These are phyloP conservation scores for Hanseniaspora guilliermondii DNA, from an alignment of 805 yeast species.

Conservation along the genomic window DNA sequence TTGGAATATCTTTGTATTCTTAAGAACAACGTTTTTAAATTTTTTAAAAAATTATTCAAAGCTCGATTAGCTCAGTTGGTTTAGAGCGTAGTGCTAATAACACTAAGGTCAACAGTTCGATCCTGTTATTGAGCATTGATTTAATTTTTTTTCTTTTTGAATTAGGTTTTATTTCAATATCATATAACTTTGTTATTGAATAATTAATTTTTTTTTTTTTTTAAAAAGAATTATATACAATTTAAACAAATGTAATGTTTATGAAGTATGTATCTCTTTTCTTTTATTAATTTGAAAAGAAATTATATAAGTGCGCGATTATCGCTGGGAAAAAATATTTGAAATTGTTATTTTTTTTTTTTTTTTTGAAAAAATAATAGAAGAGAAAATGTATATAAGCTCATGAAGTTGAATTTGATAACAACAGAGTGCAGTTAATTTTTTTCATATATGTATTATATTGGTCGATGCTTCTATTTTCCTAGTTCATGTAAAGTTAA, in stretches of 20 bases:
- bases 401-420: too few relatives aligned
- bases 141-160: not conserved
- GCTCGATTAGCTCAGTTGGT: slow-evolving; percentile 15
- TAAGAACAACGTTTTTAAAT: too few relatives aligned
- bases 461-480: too few relatives aligned
- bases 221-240: too few relatives aligned
- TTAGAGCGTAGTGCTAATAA: slow-evolving; percentile 15
- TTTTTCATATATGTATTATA: too few relatives aligned
- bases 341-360: not conserved
- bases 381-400: not conserved
- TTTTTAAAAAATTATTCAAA: not conserved
- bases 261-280: not conserved
- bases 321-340: not conserved
- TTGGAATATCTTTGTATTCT: too few relatives aligned
- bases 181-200: too few relatives aligned
- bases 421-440: too few relatives aligned
- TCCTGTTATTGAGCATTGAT: slow-evolving; percentile 13
- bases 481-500: too few relatives aligned
- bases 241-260: not conserved
- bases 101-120: slow-evolving; percentile 15
- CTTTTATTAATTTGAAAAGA: not conserved
- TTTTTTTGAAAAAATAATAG: not conserved
- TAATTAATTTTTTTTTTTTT: not conserved
- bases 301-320: not conserved
- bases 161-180: not conserved